phyloP scores from a whole-genome alignment of 495 filamentous ascomycete genomes.

The Podospora pseudopauciseta region DNA sequence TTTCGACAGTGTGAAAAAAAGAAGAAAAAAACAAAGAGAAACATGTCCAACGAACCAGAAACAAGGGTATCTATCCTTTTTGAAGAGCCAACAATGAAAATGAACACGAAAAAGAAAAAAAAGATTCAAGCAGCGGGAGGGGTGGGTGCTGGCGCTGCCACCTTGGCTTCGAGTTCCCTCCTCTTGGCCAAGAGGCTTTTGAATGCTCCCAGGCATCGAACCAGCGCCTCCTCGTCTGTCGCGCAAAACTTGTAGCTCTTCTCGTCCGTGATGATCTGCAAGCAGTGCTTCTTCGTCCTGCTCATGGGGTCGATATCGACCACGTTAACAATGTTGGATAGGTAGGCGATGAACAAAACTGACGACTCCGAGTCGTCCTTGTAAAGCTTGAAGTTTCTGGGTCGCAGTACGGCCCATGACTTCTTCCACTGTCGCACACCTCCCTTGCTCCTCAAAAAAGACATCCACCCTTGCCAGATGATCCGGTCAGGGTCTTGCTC shows the following conservation, averaged over 20 bases:
- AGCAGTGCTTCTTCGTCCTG: conserved; percentile 75
- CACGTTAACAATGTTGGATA: conserved; percentile 79
- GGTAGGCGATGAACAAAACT: conserved; percentile 73
- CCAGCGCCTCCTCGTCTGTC: conserved; percentile 72
- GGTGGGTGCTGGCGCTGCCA: not conserved
- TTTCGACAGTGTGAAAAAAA: not conserved
- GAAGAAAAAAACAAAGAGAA: not conserved
- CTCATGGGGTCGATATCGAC: conserved; percentile 89
- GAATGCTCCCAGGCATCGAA: conserved; percentile 81
- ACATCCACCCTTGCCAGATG: conserved; percentile 87
- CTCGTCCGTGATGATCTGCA: conserved; percentile 93
- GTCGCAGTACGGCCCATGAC: conserved; percentile 87
- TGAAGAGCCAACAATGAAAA: conserved; percentile 5
- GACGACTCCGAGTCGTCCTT: conserved; percentile 92
- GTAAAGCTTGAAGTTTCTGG: conserved; percentile 83
- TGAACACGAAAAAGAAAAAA: not conserved
- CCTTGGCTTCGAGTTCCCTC: conserved; percentile 48
- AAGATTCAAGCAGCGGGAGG: not conserved
- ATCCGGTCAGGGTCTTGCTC: conserved; percentile 65
- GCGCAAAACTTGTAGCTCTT: conserved; percentile 88
- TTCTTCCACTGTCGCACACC: conserved; percentile 93
- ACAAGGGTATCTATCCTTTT: conserved; percentile 1
- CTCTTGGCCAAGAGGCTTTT: conserved; percentile 82
- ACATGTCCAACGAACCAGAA: not conserved
- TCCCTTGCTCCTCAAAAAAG: conserved; percentile 78